Evolutionary conservation across 2,329 filamentous ascomycete genomes (phyloP).

Genomic region (Podosphaera xanthii): DNA sequence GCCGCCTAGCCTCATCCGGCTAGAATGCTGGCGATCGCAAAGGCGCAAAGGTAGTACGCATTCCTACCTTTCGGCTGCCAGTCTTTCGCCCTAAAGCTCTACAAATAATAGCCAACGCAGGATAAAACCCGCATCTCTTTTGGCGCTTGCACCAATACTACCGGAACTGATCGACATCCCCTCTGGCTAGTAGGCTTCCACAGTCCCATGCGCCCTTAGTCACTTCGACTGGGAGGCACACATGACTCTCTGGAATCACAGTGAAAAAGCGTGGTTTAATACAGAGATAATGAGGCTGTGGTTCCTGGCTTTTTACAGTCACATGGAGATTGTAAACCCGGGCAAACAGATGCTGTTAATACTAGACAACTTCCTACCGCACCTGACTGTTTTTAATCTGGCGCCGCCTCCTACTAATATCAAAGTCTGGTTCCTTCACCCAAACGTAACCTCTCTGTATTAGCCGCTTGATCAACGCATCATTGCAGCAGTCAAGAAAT

Average conservation of each 20-base stretch:
- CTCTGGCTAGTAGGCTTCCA: neutral
- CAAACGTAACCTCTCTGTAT: neutral
- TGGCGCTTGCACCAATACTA: neutral
- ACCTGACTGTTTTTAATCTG: neutral
- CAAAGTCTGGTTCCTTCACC: neutral
- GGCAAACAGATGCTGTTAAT: neutral
- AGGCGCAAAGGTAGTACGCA: neutral
- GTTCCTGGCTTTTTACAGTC: neutral
- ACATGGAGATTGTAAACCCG: neutral
- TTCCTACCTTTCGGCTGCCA: too few relatives aligned
- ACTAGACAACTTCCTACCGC: conserved; percentile 1
- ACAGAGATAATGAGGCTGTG: conserved; percentile 1
- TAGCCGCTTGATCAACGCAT: conserved; percentile 1
- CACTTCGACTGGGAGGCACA: too few relatives aligned
- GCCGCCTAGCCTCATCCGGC: conserved; percentile 14
- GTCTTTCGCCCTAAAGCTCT: too few relatives aligned
- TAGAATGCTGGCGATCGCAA: conserved; percentile 17
- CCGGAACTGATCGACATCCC: neutral
- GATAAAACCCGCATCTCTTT: neutral
- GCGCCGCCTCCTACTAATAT: neutral
- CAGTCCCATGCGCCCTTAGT: neutral
- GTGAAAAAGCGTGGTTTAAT: neutral
- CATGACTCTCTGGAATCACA: too few relatives aligned
- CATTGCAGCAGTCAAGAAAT: too few relatives aligned
- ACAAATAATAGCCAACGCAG: too few relatives aligned